Percentiles rank a stretch among this genome's conserved stretches.
phyloP scores from a whole-genome alignment of 768 basidiomycete genomes.

The Dacryopinax spathularia region DNA sequence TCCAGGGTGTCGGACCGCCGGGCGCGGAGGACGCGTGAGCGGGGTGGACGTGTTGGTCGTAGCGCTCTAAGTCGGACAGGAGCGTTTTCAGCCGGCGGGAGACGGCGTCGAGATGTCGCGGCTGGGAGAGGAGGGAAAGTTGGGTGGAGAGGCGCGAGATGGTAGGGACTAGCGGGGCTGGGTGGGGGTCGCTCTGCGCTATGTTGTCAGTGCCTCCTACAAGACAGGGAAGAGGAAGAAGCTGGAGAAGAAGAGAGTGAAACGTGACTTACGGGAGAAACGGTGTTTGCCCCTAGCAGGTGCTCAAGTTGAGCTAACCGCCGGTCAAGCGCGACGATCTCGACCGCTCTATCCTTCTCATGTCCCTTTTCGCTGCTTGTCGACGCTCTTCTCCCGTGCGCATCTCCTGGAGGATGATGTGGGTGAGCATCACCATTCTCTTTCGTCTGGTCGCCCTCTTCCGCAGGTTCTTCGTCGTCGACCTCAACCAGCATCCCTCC shows the following conservation, averaged over 20 bases:
- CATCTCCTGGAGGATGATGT: constrained; percentile 10
- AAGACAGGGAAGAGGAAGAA: background rate
- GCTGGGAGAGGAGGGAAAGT: constrained; percentile 78
- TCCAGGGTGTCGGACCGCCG: constrained; percentile 8
- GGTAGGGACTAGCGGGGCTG: constrained; percentile 48
- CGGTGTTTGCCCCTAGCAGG: constrained; percentile 47
- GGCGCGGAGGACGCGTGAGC: constrained; percentile 2
- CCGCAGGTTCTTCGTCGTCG: constrained; percentile 26
- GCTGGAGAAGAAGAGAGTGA: constrained; percentile 52
- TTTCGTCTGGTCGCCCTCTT: constrained; percentile 12
- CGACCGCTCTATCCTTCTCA: constrained; percentile 9
- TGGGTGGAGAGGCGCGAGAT: constrained; percentile 73
- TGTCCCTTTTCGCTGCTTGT: constrained; percentile 14
- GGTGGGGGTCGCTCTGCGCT: constrained; percentile 60
- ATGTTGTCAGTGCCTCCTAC: constrained; percentile 24
- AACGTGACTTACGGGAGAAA: constrained; percentile 43
- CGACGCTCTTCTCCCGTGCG: constrained; percentile 1
- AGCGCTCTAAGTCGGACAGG: constrained; percentile 81
- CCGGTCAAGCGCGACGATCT: constrained; percentile 39
- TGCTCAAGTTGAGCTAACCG: constrained; percentile 75
- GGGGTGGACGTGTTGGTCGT: constrained; percentile 28
- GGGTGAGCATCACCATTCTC: constrained; percentile 10
- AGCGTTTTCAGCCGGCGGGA: constrained; percentile 86
- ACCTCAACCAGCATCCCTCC: constrained; percentile 47
- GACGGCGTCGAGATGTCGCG: constrained; percentile 88